These are phyloP conservation scores for Cladophialophora bantiana DNA, from an alignment of 2,329 filamentous ascomycete species.

Conservation along the genomic window DNA sequence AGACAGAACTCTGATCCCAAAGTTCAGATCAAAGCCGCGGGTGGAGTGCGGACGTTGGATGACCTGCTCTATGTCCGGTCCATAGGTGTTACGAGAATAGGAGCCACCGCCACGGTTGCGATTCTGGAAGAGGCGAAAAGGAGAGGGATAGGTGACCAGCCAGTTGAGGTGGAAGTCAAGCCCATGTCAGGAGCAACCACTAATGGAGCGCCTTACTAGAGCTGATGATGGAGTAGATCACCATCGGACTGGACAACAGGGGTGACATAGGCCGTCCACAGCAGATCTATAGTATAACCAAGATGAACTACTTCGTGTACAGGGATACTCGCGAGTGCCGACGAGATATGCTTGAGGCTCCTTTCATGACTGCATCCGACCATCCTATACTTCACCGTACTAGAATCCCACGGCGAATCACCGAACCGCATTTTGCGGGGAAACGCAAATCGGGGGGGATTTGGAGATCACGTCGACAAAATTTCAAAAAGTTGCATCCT, in stretches of 20 bases:
- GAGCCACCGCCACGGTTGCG: conserved; percentile 61
- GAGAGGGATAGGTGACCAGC: conserved; percentile 56
- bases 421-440: conserved; percentile 6
- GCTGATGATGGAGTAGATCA: not conserved
- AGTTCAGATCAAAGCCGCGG: conserved; percentile 65
- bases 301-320: not conserved
- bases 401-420: not conserved
- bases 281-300: not conserved
- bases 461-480: not conserved
- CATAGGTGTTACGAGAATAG: conserved; percentile 63
- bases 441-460: not conserved
- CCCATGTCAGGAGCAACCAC: conserved; percentile 18
- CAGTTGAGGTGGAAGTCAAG: conserved; percentile 29
- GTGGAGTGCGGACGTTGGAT: conserved; percentile 64
- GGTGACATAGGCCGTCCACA: not conserved
- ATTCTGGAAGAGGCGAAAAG: conserved; percentile 63
- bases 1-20: conserved; percentile 51
- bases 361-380: not conserved
- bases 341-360: not conserved
- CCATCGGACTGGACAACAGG: not conserved
- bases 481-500: conserved; percentile 12
- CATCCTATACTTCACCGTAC: not conserved
- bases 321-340: no score
- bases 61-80: conserved; percentile 63
- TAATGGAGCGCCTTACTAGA: conserved; percentile 18